Percentiles rank a stretch among this genome's conserved stretches.
Conservation (phyloP, 345 rosid genomes). For the Brassica incana region DNA sequence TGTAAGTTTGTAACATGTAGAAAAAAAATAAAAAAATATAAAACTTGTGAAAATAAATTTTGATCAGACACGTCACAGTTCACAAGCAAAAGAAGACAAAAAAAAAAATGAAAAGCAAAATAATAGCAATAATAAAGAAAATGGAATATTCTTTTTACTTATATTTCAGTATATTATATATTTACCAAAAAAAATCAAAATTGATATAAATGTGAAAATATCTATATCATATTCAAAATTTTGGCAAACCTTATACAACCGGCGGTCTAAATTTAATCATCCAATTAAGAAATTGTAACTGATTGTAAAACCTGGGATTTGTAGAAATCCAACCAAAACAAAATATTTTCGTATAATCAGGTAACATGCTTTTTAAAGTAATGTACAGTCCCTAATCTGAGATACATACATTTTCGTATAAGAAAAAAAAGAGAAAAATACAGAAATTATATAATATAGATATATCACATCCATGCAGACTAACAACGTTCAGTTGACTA, state of each 20-base stretch:
- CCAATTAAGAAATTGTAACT: no score
- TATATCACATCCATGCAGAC: slow-evolving; percentile 66
- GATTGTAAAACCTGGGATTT: not conserved
- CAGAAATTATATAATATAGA: not conserved
- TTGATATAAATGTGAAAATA: not conserved
- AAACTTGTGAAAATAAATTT: not conserved
- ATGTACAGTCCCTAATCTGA: not conserved
- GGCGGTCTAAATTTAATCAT: not conserved
- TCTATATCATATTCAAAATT: not conserved
- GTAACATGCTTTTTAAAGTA: not conserved
- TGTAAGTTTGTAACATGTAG: not conserved
- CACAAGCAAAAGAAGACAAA: not conserved
- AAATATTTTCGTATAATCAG: not conserved
- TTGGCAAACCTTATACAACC: not conserved
- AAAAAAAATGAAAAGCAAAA: not conserved
- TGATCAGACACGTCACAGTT: not conserved
- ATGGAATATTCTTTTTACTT: not conserved
- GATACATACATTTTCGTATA: not conserved
- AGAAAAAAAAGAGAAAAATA: not conserved
- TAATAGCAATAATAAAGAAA: not conserved
- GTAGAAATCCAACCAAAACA: not conserved
- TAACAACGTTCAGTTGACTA: slow-evolving; percentile 79
- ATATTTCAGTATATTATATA: not conserved
- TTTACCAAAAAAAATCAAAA: not conserved
- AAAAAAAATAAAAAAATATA: not conserved